Base-by-base conservation (phyloP, 768 basidiomycete species). In the Lactifluus piperatus region DNA sequence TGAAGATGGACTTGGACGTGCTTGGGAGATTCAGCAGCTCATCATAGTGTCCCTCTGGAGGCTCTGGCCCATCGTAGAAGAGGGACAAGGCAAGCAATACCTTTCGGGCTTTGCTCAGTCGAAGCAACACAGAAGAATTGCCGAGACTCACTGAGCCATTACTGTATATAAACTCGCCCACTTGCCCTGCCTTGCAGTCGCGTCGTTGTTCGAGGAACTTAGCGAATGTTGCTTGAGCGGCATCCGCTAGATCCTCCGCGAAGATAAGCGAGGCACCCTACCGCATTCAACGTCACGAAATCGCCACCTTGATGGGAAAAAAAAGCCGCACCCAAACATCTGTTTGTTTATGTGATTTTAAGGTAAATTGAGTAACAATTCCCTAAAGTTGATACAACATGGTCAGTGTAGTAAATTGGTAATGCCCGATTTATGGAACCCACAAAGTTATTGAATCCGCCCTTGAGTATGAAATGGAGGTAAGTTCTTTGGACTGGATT, bases 61-160 rank as follows among this genome's bases (percentile, higher is more conserved):
- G 74, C 0, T 61, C 71, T 13, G 81, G 81, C 0, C 65, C 79
- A 63, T 84, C 78, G 63, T 85, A 84, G 68, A 84, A 85, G 18
- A 84, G 45, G 5, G 37, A 41, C 9, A 56, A 3, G 14, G 27
- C 51, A 32, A 58, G 48, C 26, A 20, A 8, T 37, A 52, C 30
- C 61, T 58, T 6, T 46, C n/a, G 0, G 13, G 20, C 24, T 4
- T 37, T 14, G 75, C 24, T 74, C 77, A 4, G 29, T 56, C 36
- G 58, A 45, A 59, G 10, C 32, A n/a, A 27, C 14, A 10, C 56
- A 48, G 39, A 27, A 36, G 34, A 62, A 68, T 77, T 79, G 79
- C 81, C 29, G 18, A 22, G 5, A 3, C 60, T 47, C 43, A 54
- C 58, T 20, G 39, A 43, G 54, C 53, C 53, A 8, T 54, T 54